Evolutionary conservation across 1,139 yeast genomes (phyloP), one percentile per base, ranked within the genome.

Genomic region (Geotrichum restrictum): DNA sequence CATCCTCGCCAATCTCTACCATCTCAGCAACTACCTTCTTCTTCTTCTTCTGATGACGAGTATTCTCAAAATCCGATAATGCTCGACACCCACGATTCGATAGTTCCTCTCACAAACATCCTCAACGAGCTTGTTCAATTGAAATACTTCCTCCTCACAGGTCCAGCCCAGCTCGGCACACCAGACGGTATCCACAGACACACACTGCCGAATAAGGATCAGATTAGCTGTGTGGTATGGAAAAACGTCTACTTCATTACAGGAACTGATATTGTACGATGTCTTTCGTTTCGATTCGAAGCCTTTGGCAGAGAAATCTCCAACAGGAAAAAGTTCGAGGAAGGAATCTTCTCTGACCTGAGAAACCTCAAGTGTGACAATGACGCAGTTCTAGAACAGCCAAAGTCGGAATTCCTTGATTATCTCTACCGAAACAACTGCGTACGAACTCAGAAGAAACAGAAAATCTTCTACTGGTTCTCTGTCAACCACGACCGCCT

Each of bases 391-490:
- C 74, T 93, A 55, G 98, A 93, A 67, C 82, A 82, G 49, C 96
- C 98, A 8, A 82, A 88, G 65, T 88, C 96, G 0, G 85, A 82
- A 44, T 89, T 93, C 66, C 75, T 93, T 56, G 88, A 86, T 59
- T 89, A 91, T 62, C 73, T 93, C 45, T 88, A 85, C 69, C 86
- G 85, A 63, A 88, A 93, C 66, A 82, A 84, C 59, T 91, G 98
- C 67, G 76, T 93, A 22, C 77, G 96, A 61, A 93, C 98, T 1
- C 98, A 93, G 65, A 93, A 93, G 75, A 93, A 93, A 67, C 98
- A 93, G 67, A 93, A 93, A 67, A 98, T 93, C 39, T 93, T 93
- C 67, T 89, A 85, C 68, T 93, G 98, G 98, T 91, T 87, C 67
- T 85, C 91, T 64, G 98, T 93, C 8, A 93, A 94, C 42, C 98